Conservation (phyloP, 2,329 filamentous ascomycete genomes). For the Septoria petroselini region DNA sequence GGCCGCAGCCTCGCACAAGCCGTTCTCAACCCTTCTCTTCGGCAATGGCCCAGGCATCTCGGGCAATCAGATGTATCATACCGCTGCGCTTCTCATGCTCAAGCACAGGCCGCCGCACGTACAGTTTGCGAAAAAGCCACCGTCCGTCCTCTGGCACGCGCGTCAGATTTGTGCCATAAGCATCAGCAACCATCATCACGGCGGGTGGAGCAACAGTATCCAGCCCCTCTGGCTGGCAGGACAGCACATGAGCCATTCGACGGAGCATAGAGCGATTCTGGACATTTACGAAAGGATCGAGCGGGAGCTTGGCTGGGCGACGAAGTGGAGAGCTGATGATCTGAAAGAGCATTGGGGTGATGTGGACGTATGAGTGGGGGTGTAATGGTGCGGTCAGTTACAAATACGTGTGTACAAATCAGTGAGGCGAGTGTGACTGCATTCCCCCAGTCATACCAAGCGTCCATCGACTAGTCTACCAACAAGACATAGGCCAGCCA, state of each 20-base stretch:
- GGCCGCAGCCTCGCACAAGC: constrained; percentile 15
- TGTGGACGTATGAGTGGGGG: constrained; percentile 3
- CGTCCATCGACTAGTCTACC: no score
- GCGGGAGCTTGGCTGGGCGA: constrained; percentile 53
- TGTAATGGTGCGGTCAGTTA: background rate
- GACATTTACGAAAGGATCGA: constrained; percentile 51
- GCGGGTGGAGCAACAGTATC: constrained; percentile 47
- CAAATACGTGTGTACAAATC: no score
- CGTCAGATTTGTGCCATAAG: constrained; percentile 49
- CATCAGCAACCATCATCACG: constrained; percentile 46
- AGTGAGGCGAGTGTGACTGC: no score
- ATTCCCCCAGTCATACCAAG: no score
- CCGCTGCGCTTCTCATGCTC: constrained; percentile 53
- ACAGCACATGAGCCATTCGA: constrained; percentile 47
- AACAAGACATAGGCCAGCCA: no score
- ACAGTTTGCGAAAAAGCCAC: constrained; percentile 34
- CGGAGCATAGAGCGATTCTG: constrained; percentile 48
- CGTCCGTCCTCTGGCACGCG: constrained; percentile 49
- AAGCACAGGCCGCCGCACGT: constrained; percentile 47
- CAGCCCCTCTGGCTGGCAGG: constrained; percentile 51
- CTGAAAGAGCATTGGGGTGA: constrained; percentile 54
- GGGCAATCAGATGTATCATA: constrained; percentile 57
- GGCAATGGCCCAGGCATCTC: constrained; percentile 46
- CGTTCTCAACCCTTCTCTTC: constrained; percentile 47
- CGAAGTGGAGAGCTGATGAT: constrained; percentile 54